Conservation (phyloP, 371 early-diverging fungal species). For the Mortierella sp. region DNA sequence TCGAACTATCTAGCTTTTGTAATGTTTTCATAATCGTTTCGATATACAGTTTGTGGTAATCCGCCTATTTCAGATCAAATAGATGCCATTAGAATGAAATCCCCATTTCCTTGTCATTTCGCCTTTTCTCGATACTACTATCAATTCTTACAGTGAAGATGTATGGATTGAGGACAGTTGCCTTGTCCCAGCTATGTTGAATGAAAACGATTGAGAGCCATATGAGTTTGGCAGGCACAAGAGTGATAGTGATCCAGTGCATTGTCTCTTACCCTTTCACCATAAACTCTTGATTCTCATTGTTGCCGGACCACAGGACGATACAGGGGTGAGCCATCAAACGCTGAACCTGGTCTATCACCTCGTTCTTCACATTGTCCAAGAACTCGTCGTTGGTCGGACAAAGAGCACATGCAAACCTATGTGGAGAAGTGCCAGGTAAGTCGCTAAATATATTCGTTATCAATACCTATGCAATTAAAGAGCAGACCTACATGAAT, state of each 20-base stretch:
- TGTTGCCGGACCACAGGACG: conserved; percentile 64
- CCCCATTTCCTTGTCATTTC: no score
- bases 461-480: neutral
- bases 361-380: conserved; percentile 54
- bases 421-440: neutral
- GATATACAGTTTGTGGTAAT: conserved; percentile 38
- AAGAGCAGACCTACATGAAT: conserved; percentile 50
- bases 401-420: conserved; percentile 64
- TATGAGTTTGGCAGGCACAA: neutral
- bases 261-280: conserved; percentile 32
- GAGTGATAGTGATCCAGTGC: neutral
- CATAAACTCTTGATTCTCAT: conserved; percentile 61
- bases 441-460: neutral
- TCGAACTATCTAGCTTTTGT: conserved; percentile 14
- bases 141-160: conserved; percentile 29
- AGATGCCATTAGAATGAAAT: no score
- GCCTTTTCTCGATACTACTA: no score
- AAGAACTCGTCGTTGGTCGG: conserved; percentile 57
- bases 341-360: conserved; percentile 48
- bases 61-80: conserved; percentile 10
- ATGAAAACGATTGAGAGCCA: neutral
- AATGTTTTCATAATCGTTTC: conserved; percentile 34
- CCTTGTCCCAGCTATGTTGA: conserved; percentile 33
- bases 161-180: conserved; percentile 29
- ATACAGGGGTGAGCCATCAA: conserved; percentile 56